These are phyloP conservation scores for Tieghemiomyces parasiticus DNA, from an alignment of 192 early-diverging fungal genomes.

Conservation along the genomic window DNA sequence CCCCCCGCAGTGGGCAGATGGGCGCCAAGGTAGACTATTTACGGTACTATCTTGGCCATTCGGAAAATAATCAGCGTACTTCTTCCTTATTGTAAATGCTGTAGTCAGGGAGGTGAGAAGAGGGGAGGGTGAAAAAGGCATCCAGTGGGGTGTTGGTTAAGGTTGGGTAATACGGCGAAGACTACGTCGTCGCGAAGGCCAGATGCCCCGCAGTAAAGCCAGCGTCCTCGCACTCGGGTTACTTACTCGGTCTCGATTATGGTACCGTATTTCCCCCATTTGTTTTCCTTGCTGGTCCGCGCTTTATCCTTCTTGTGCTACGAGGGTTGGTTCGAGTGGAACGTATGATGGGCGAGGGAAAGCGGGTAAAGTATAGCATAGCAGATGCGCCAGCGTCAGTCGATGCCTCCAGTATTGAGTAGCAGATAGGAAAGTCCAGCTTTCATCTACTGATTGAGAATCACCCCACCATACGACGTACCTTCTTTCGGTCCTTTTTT, in stretches of 20 bases:
- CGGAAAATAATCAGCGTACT: slow-evolving; percentile 11
- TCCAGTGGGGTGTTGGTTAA: neutral
- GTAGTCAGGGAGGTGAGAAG: neutral
- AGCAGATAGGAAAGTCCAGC: neutral
- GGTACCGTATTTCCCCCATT: slow-evolving; percentile 35
- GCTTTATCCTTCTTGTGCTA: too few species aligned
- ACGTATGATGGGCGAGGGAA: slow-evolving; percentile 14
- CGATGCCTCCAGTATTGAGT: neutral
- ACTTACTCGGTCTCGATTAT: slow-evolving; percentile 37
- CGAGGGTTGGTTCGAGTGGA: slow-evolving; percentile 24
- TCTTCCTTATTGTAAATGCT: slow-evolving; percentile 25
- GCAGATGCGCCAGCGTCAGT: neutral
- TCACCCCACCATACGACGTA: slow-evolving; percentile 7
- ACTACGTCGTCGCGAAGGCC: neutral
- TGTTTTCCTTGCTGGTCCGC: slow-evolving; percentile 9
- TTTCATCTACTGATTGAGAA: neutral
- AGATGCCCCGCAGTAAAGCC: neutral
- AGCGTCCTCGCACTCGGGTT: neutral
- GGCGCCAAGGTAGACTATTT: neutral
- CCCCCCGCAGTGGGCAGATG: neutral
- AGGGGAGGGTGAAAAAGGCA: neutral
- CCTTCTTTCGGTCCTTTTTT: slow-evolving; percentile 27
- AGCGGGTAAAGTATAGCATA: neutral
- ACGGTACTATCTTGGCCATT: neutral
- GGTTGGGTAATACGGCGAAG: neutral